Percentiles rank a stretch among this genome's conserved stretches.
These are phyloP conservation scores for Catharanthus roseus DNA, from an alignment of 257 asterid species.

Conservation along the genomic window DNA sequence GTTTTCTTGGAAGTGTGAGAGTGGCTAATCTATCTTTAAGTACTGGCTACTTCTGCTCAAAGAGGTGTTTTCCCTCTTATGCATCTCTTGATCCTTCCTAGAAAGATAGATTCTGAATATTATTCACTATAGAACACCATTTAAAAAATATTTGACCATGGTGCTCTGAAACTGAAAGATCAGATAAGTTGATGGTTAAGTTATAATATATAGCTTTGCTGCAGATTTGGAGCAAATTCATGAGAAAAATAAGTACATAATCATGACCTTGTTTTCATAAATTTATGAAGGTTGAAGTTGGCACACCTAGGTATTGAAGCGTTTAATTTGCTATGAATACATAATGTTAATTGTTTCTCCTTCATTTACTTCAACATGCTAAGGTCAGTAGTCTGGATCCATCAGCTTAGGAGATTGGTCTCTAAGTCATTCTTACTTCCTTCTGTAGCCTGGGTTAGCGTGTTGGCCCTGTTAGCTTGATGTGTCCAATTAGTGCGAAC, in stretches of 20 bases:
- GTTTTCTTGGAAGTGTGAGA: neutral
- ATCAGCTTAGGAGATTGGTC: slow-evolving; percentile 35
- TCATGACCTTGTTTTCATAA: neutral
- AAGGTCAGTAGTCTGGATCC: slow-evolving; percentile 15
- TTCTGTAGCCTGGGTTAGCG: slow-evolving; percentile 35
- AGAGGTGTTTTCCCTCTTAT: neutral
- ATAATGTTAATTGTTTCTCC: too few relatives aligned
- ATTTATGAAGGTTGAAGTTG: neutral
- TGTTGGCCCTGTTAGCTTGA: slow-evolving; percentile 46
- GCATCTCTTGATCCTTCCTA: neutral
- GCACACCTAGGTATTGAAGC: neutral
- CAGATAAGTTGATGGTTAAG: neutral
- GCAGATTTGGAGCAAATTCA: neutral
- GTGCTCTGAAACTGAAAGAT: neutral
- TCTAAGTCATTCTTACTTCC: slow-evolving; percentile 26
- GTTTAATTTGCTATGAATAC: neutral
- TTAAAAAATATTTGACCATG: neutral
- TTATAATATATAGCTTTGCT: neutral
- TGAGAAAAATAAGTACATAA: neutral
- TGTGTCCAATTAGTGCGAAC: slow-evolving; percentile 43
- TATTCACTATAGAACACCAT: neutral
- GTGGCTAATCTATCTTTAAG: neutral
- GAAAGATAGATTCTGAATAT: neutral
- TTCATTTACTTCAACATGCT: neutral
- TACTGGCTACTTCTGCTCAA: neutral